A percentile compares a stretch with the other conserved stretches of the same genome.
Conservation (phyloP, 257 asterid species). For the Perilla frutescens region DNA sequence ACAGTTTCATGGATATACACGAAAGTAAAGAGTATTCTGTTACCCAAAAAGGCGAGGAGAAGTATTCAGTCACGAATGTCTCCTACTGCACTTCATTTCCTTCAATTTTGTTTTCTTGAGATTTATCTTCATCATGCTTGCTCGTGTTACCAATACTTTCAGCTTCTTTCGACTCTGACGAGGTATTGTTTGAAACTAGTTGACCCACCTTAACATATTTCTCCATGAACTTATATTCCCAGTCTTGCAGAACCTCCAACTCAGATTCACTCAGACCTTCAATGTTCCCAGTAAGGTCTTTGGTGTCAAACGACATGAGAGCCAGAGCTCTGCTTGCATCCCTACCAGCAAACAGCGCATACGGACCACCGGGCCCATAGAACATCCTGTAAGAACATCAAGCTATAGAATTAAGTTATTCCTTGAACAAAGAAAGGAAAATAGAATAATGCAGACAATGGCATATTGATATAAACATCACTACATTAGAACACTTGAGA, state of each 20-base stretch:
- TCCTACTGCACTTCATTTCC: constrained; percentile 38
- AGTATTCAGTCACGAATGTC: not conserved
- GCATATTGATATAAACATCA: not conserved
- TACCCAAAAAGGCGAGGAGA: not conserved
- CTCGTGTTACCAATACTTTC: constrained; percentile 35
- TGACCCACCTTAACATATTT: constrained; percentile 91
- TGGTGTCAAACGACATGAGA: constrained; percentile 83
- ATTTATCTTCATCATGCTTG: constrained; percentile 35
- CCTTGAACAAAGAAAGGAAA: too few species aligned
- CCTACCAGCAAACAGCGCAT: constrained; percentile 89
- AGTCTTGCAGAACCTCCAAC: constrained; percentile 77
- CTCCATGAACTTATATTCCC: constrained; percentile 92
- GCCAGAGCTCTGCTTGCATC: constrained; percentile 97
- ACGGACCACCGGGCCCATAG: constrained; percentile 96
- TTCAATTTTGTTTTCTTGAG: constrained; percentile 28
- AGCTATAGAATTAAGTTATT: not conserved
- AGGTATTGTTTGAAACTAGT: constrained; percentile 45
- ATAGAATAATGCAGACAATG: too few species aligned
- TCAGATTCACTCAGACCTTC: constrained; percentile 76
- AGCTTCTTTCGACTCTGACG: constrained; percentile 32
- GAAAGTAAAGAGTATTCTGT: constrained; percentile 14
- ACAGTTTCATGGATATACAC: constrained; percentile 14
- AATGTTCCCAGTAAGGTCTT: constrained; percentile 75
- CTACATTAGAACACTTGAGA: not conserved
- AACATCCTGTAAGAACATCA: constrained; percentile 70